Evolutionary conservation across 106 monocot species (phyloP).

Genomic region (Phalaenopsis equestris): DNA sequence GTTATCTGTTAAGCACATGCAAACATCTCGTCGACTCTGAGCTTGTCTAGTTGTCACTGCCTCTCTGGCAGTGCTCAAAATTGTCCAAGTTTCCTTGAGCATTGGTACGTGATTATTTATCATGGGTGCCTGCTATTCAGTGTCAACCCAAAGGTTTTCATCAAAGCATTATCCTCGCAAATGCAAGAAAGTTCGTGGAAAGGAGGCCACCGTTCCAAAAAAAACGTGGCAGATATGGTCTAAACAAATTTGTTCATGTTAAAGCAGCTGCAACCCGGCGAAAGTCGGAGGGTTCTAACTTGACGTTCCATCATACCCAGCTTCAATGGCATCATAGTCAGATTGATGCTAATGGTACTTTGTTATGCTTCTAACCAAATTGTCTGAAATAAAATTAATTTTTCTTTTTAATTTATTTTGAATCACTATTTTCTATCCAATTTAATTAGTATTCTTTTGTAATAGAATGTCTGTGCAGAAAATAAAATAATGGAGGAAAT

Average conservation of each 20-base stretch:
- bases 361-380: background rate
- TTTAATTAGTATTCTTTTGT: background rate
- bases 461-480: background rate
- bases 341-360: constrained; percentile 39
- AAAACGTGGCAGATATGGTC: background rate
- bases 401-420: background rate
- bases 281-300: constrained; percentile 44
- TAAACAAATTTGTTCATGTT: constrained; percentile 9
- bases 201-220: background rate
- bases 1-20: background rate
- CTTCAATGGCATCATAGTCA: constrained; percentile 57
- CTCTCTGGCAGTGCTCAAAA: background rate
- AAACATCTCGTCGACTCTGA: background rate
- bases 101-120: background rate
- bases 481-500: too few species aligned
- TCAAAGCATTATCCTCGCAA: constrained; percentile 2
- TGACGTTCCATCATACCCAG: constrained; percentile 55
- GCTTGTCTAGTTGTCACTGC: background rate
- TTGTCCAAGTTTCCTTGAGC: background rate
- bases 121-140: constrained; percentile 24
- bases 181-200: constrained; percentile 14
- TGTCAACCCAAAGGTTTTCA: background rate
- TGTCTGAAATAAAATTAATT: background rate
- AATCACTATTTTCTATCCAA: background rate
- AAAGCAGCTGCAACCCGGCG: constrained; percentile 18